These are phyloP conservation scores for Pyronema domesticum DNA, from an alignment of 495 filamentous ascomycete genomes.

Conservation along the genomic window DNA sequence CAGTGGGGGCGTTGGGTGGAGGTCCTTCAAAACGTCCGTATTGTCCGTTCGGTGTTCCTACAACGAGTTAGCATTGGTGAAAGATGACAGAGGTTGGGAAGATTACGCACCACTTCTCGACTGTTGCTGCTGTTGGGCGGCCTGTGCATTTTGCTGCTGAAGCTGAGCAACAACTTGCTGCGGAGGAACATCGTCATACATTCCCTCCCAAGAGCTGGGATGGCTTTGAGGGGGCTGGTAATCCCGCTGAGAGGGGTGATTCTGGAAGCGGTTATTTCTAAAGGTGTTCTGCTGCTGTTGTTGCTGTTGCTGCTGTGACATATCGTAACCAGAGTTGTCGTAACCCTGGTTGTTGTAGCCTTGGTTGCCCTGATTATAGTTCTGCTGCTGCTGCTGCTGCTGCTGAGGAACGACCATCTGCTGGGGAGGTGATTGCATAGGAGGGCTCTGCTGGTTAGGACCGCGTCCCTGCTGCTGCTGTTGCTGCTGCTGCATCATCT, in stretches of 20 bases:
- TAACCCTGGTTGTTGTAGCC: background rate
- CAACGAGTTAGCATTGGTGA: slow-evolving; percentile 7
- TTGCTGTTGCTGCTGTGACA: slow-evolving; percentile 31
- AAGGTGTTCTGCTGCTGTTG: slow-evolving; percentile 17
- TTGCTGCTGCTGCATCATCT: slow-evolving; percentile 37
- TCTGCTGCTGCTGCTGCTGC: background rate
- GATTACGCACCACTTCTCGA: slow-evolving; percentile 19
- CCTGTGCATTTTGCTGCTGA: slow-evolving; percentile 1
- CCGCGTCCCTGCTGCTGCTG: slow-evolving; percentile 3
- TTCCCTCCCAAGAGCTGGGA: slow-evolving; percentile 70
- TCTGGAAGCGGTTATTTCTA: slow-evolving; percentile 24
- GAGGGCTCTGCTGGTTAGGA: background rate
- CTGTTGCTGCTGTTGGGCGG: background rate
- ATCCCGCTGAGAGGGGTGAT: slow-evolving; percentile 23
- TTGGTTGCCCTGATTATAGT: background rate
- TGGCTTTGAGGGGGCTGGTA: slow-evolving; percentile 22
- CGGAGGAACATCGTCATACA: slow-evolving; percentile 95
- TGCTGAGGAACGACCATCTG: background rate
- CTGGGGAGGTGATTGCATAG: background rate
- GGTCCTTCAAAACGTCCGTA: slow-evolving; percentile 36
- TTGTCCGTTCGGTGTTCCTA: slow-evolving; percentile 1
- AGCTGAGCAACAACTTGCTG: slow-evolving; percentile 26
- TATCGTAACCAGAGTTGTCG: slow-evolving; percentile 1
- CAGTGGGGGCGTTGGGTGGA: slow-evolving; percentile 85
- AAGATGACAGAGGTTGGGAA: slow-evolving; percentile 6